These are phyloP conservation scores for Pugionium dolabratum DNA, from an alignment of 345 rosid genomes.

Conservation along the genomic window DNA sequence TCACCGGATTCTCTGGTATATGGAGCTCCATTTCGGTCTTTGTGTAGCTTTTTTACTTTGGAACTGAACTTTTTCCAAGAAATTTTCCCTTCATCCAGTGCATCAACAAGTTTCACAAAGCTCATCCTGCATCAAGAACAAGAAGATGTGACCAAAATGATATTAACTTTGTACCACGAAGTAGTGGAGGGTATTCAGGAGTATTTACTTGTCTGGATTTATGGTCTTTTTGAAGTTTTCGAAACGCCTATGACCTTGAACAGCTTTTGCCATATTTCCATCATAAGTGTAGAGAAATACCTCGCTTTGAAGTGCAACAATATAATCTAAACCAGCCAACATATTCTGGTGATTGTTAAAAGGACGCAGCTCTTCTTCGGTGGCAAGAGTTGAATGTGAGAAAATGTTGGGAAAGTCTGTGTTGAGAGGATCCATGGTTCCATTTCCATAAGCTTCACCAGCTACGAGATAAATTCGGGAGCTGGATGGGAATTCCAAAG, in stretches of 20 bases:
- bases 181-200: not conserved
- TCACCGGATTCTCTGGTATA: slow-evolving; percentile 71
- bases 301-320: slow-evolving; percentile 85
- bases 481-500: slow-evolving; percentile 68
- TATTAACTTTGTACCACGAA: not conserved
- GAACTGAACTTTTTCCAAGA: slow-evolving; percentile 88
- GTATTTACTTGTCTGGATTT: slow-evolving; percentile 75
- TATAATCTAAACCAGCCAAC: slow-evolving; percentile 91
- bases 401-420: slow-evolving; percentile 72
- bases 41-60: slow-evolving; percentile 77
- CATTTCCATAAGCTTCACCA: slow-evolving; percentile 89
- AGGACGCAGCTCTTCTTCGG: slow-evolving; percentile 69
- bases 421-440: slow-evolving; percentile 72
- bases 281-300: slow-evolving; percentile 86
- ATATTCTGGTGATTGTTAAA: slow-evolving; percentile 84
- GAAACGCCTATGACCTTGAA: slow-evolving; percentile 58
- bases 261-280: slow-evolving; percentile 75
- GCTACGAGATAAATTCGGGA: slow-evolving; percentile 92
- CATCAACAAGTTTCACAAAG: slow-evolving; percentile 79
- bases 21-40: slow-evolving; percentile 40
- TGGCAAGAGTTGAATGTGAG: slow-evolving; percentile 84
- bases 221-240: slow-evolving; percentile 87
- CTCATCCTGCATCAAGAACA: slow-evolving; percentile 60
- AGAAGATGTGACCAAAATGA: slow-evolving; percentile 1
- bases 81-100: slow-evolving; percentile 69